Percentiles rank a stretch among this genome's conserved stretches.
These are phyloP conservation scores for Syncephalastrum sp. DNA, from an alignment of 371 early-diverging fungal genomes.

Conservation along the genomic window DNA sequence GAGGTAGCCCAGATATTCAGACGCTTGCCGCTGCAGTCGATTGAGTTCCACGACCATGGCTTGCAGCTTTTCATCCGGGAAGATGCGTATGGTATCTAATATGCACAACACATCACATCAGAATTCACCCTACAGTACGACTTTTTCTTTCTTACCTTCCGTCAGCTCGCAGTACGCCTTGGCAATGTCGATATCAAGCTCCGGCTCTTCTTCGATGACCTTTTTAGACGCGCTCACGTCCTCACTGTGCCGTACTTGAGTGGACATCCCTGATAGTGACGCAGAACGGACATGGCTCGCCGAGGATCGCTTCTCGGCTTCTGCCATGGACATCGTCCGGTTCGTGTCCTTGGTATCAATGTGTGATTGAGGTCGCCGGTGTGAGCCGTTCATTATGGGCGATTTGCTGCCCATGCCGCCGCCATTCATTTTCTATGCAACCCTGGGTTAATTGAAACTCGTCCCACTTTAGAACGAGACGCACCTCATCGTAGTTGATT, in stretches of 20 bases:
- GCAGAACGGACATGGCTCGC: conserved; percentile 13
- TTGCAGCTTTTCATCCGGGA: conserved; percentile 57
- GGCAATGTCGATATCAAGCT: conserved; percentile 52
- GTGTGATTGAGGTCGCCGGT: conserved; percentile 2
- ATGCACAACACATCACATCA: too few relatives aligned
- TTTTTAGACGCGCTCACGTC: conserved; percentile 10
- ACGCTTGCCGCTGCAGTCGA: conserved; percentile 59
- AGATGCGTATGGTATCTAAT: conserved; percentile 59
- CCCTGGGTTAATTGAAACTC: neutral
- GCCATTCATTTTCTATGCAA: conserved; percentile 8
- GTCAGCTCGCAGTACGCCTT: conserved; percentile 53
- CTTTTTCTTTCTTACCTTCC: conserved; percentile 30
- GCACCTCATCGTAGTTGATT: conserved; percentile 35
- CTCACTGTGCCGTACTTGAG: neutral
- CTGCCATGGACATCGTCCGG: conserved; percentile 1
- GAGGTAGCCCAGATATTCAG: conserved; percentile 64
- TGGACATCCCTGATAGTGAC: conserved; percentile 17
- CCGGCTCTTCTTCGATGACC: conserved; percentile 39
- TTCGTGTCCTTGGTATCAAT: conserved; percentile 9
- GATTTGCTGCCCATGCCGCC: conserved; percentile 3
- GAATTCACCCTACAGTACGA: neutral
- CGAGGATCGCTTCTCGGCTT: conserved; percentile 14
- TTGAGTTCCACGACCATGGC: conserved; percentile 53
- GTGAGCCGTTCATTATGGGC: conserved; percentile 1
- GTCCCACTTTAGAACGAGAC: neutral